phyloP scores from a whole-genome alignment of 2,329 filamentous ascomycete species.

The Aspergillus ruber region DNA sequence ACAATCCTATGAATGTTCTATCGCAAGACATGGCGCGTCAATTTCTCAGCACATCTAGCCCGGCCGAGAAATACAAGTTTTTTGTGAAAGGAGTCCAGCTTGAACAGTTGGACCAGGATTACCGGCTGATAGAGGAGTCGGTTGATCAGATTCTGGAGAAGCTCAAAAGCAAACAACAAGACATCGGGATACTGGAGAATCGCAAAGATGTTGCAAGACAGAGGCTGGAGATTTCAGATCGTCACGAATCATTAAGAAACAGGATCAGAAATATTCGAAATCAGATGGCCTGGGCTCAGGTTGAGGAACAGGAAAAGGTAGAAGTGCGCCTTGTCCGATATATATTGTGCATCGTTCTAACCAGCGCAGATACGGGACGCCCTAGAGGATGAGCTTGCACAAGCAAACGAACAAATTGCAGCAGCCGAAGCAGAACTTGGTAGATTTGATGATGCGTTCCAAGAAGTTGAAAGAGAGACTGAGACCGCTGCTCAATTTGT shows the following conservation, averaged over 20 bases:
- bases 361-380: conserved; percentile 24
- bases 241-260: conserved; percentile 58
- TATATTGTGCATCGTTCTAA: conserved; percentile 6
- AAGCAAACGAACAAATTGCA: conserved; percentile 44
- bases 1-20: conserved; percentile 92
- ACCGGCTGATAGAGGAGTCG: conserved; percentile 72
- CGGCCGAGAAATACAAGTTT: conserved; percentile 87
- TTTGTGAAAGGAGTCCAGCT: conserved; percentile 93
- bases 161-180: conserved; percentile 54
- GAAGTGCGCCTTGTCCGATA: conserved; percentile 1
- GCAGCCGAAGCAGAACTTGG: conserved; percentile 39
- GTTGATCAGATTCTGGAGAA: conserved; percentile 66
- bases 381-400: conserved; percentile 30
- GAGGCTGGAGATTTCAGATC: conserved; percentile 59
- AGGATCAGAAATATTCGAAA: conserved; percentile 54
- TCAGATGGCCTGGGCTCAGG: conserved; percentile 82
- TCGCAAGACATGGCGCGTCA: conserved; percentile 93
- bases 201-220: conserved; percentile 56
- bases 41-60: conserved; percentile 79
- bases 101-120: conserved; percentile 86
- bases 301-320: conserved; percentile 64
- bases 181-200: conserved; percentile 55
- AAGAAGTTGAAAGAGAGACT: conserved; percentile 32
- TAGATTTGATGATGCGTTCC: conserved; percentile 42
- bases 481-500: conserved; percentile 38